Conservation (phyloP, 345 rosid genomes). For the Turritis glabra region DNA sequence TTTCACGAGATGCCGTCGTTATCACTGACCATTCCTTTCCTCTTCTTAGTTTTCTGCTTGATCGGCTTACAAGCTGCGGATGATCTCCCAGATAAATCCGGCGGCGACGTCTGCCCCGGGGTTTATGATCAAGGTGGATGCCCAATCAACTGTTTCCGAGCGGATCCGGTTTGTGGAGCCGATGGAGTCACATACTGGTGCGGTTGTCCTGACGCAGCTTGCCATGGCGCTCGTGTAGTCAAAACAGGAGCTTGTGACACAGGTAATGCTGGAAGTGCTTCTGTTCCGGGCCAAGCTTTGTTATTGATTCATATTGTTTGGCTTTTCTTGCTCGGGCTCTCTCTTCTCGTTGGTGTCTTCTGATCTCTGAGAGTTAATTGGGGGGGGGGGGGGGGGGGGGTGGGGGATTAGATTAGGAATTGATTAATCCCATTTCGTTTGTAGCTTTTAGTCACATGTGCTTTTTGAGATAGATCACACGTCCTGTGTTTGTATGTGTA, state of each 20-base stretch:
- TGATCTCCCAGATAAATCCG: slow-evolving; percentile 14
- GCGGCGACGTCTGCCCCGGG: slow-evolving; percentile 45
- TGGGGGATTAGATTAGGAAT: not conserved
- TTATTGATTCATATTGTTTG: slow-evolving; percentile 87
- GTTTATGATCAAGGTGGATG: slow-evolving; percentile 43
- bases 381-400: not conserved
- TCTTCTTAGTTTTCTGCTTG: slow-evolving; percentile 23
- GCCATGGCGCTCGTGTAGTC: slow-evolving; percentile 63
- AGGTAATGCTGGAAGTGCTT: slow-evolving; percentile 63
- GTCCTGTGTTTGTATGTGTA: slow-evolving; percentile 25
- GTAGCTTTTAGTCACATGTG: not conserved
- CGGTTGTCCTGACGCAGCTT: slow-evolving; percentile 84
- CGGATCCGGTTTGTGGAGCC: slow-evolving; percentile 87
- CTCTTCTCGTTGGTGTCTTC: slow-evolving; percentile 71
- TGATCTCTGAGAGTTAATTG: slow-evolving; percentile 37
- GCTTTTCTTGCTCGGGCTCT: slow-evolving; percentile 85
- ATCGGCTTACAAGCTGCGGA: slow-evolving; percentile 40
- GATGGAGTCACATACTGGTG: slow-evolving; percentile 94
- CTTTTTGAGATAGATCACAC: slow-evolving; percentile 20
- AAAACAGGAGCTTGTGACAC: slow-evolving; percentile 76
- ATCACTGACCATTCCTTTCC: slow-evolving; percentile 1
- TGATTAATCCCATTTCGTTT: slow-evolving; percentile 14
- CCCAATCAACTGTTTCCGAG: slow-evolving; percentile 75
- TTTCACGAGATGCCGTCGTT: slow-evolving; percentile 26
- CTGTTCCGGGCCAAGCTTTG: slow-evolving; percentile 87